Evolutionary conservation across 1,284 basidiomycete genomes (phyloP).

Genomic region (Anthracocystis walkeri): DNA sequence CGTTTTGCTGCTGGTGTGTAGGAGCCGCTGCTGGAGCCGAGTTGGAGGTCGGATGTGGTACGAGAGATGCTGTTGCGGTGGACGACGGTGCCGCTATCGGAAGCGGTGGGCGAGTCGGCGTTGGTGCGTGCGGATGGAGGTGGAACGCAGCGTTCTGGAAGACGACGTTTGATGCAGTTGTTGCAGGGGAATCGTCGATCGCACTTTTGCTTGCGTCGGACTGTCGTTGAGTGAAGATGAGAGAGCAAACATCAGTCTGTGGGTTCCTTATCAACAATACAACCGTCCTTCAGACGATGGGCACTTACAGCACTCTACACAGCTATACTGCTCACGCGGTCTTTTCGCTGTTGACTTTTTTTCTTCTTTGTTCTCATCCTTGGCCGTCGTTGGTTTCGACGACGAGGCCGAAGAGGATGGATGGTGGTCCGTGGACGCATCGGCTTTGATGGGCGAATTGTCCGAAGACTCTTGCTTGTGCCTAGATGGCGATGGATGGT

Average conservation of each 20-base stretch:
- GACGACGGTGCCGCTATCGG: slow-evolving; percentile 17
- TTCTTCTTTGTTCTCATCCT: slow-evolving; percentile 28
- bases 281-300: too few relatives aligned
- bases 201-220: slow-evolving; percentile 57
- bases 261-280: too few relatives aligned
- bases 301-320: slow-evolving; percentile 51
- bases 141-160: slow-evolving; percentile 50
- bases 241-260: neutral
- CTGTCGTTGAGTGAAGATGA: slow-evolving; percentile 14
- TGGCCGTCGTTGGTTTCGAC: slow-evolving; percentile 3
- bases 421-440: slow-evolving; percentile 2
- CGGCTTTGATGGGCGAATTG: slow-evolving; percentile 43
- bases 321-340: slow-evolving; percentile 53
- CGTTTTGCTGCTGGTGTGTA: slow-evolving; percentile 21
- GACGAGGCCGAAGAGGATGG: slow-evolving; percentile 19
- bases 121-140: slow-evolving; percentile 33
- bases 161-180: slow-evolving; percentile 54
- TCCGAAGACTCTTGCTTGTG: slow-evolving; percentile 33
- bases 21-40: neutral
- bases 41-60: slow-evolving; percentile 32
- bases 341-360: slow-evolving; percentile 36
- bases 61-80: slow-evolving; percentile 31
- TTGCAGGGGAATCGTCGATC: slow-evolving; percentile 56
- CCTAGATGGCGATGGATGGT: slow-evolving; percentile 11
- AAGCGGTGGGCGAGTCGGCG: slow-evolving; percentile 27